Conservation (phyloP, 2,329 filamentous ascomycete genomes). For the Aspergillus tubingensis region DNA sequence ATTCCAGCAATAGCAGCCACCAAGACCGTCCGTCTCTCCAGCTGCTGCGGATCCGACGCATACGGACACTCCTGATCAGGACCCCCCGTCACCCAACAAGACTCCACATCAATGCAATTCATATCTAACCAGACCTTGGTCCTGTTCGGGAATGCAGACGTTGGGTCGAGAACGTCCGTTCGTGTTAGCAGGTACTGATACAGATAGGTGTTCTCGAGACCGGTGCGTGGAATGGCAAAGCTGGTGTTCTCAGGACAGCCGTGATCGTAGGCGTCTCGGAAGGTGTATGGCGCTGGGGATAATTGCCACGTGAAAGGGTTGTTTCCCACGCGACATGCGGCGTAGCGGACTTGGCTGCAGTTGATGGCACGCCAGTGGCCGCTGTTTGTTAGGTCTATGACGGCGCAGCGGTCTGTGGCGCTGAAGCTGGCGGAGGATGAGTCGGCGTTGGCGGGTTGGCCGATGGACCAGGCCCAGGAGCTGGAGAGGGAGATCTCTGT, state of each 20-base stretch:
- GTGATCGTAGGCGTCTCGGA: conserved; percentile 44
- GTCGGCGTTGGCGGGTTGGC: conserved; percentile 56
- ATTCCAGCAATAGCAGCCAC: conserved; percentile 65
- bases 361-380: conserved; percentile 62
- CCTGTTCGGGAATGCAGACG: conserved; percentile 28
- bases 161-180: conserved; percentile 27
- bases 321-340: conserved; percentile 57
- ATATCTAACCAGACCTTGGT: conserved; percentile 60
- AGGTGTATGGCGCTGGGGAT: conserved; percentile 46
- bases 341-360: conserved; percentile 54
- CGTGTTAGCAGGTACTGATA: conserved; percentile 43
- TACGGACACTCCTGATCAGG: conserved; percentile 63
- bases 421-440: conserved; percentile 26
- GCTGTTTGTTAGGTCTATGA: conserved; percentile 49
- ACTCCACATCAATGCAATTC: conserved; percentile 58
- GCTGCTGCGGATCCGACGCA: conserved; percentile 43
- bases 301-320: conserved; percentile 63
- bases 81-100: conserved; percentile 64
- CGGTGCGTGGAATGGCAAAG: conserved; percentile 62
- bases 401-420: conserved; percentile 56
- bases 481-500: conserved; percentile 52
- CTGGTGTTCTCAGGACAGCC: conserved; percentile 52
- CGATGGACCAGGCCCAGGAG: conserved; percentile 62
- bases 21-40: conserved; percentile 53
- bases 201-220: conserved; percentile 65